Conservation (phyloP, 805 yeast genomes). For the Kluyveromyces starmeri region DNA sequence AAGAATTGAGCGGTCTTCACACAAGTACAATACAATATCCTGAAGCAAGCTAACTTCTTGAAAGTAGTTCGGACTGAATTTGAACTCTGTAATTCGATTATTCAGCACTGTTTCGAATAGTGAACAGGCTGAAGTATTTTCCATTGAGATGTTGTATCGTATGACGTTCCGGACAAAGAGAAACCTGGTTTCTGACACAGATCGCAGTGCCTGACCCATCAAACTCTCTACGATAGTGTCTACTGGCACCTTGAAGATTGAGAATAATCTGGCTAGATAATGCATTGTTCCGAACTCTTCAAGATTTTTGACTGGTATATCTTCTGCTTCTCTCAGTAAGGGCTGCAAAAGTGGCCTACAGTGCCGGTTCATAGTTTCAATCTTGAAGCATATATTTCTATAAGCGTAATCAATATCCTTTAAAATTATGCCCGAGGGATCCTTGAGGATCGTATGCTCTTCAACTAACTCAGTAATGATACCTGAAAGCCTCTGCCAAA, state of each 20-base stretch:
- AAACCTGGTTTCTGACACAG: not conserved
- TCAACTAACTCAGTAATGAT: not conserved
- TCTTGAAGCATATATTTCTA: not conserved
- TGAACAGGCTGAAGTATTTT: not conserved
- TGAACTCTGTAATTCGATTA: not conserved
- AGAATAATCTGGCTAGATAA: not conserved
- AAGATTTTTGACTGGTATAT: not conserved
- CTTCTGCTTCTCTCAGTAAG: not conserved
- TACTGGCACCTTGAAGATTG: too few relatives aligned
- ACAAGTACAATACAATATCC: not conserved
- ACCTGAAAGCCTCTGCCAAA: not conserved
- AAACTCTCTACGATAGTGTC: too few relatives aligned
- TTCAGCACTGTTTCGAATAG: conserved; percentile 1
- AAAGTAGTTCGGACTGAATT: not conserved
- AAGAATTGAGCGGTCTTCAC: not conserved
- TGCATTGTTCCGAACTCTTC: not conserved
- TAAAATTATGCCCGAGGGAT: too few relatives aligned
- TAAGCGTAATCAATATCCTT: not conserved
- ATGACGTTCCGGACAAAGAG: not conserved
- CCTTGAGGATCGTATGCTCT: too few relatives aligned
- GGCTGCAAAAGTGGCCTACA: not conserved
- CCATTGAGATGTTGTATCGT: conserved; percentile 1
- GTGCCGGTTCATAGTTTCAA: not conserved
- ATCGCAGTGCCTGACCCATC: not conserved
- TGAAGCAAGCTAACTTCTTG: not conserved